Base-by-base conservation (phyloP, 768 basidiomycete species). In the Macrolepiota fuliginosa region DNA sequence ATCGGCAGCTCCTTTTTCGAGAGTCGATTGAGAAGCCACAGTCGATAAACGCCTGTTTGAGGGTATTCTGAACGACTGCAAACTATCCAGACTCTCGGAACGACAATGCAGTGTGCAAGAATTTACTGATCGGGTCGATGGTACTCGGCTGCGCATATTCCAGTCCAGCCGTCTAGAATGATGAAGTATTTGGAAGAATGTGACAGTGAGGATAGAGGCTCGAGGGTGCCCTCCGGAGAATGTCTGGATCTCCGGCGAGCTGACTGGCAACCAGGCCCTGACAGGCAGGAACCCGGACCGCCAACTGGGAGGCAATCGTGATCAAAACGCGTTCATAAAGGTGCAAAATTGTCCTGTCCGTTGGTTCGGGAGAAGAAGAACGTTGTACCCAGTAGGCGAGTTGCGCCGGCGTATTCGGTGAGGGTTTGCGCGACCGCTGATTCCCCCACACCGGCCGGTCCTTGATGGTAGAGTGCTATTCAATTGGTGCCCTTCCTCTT, bases 1-100 rank as follows among this genome's bases (percentile, higher is more conserved):
- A 46, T 32, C 11, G 55, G n/a, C 27, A 56, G 13, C 45, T 56
- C 55, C 11, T 32, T 13, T 36, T 22, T 57, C 56, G 32, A 47
- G 19, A n/a, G 35, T 24, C n/a, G 12, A n/a, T 49, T 1, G 29
- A 10, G 27, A 57, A 36, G 27, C 47, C 45, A 15, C 10, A n/a
- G 25, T 46, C 29, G 24, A 42, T 9, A 24, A 56, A 13, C 3
- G 6, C 19, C 25, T 27, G 17, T 47, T 47, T 37, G n/a, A 24
- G 47, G 56, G 22, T 25, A 35, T 25, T 58, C 32, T 9, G 46
- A 35, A 15, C 35, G 56, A 40, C 56, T 58, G 35, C 56, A 58
- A 9, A 50, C 29, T 32, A 39, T 58, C 56, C 56, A 58, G 3
- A 50, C 22, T 39, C 22, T 3, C 32, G 46, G 22, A 47, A 13